Evolutionary conservation across 257 asterid genomes (phyloP).

Genomic region (Datura wrightii): DNA sequence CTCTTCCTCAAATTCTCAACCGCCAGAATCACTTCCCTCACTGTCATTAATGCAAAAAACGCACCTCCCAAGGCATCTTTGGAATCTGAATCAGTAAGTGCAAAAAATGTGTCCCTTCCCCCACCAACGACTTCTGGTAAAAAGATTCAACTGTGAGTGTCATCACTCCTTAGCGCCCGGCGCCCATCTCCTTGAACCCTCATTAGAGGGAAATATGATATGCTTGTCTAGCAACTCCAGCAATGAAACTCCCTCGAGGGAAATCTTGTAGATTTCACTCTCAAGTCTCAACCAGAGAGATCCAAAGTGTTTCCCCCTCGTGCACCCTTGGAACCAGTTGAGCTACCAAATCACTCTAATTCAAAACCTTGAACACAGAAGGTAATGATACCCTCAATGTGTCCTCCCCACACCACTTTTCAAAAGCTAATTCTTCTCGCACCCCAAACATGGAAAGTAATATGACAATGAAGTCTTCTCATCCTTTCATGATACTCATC

Average conservation of each 20-base stretch:
- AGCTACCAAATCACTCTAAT: too few relatives aligned
- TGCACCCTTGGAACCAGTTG: too few relatives aligned
- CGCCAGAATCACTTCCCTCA: neutral
- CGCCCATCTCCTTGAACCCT: neutral
- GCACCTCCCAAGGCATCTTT: neutral
- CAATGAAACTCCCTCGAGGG: conserved; percentile 5
- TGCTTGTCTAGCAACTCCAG: neutral
- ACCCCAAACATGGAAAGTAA: too few relatives aligned
- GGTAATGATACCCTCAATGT: too few relatives aligned
- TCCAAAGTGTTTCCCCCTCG: too few relatives aligned
- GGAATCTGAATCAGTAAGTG: neutral
- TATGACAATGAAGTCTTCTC: too few relatives aligned
- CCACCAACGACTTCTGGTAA: neutral
- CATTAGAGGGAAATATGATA: neutral
- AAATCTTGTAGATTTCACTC: neutral
- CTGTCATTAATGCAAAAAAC: neutral
- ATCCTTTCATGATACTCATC: too few relatives aligned
- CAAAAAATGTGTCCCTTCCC: neutral
- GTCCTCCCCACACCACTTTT: too few relatives aligned
- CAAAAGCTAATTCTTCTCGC: too few relatives aligned
- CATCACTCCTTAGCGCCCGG: neutral
- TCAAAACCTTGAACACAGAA: too few relatives aligned
- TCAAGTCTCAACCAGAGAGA: neutral
- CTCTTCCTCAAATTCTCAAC: neutral
- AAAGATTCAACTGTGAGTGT: neutral